Base-by-base conservation (phyloP, 2,329 filamentous ascomycete genomes). In the Fonsecaea pedrosoi region DNA sequence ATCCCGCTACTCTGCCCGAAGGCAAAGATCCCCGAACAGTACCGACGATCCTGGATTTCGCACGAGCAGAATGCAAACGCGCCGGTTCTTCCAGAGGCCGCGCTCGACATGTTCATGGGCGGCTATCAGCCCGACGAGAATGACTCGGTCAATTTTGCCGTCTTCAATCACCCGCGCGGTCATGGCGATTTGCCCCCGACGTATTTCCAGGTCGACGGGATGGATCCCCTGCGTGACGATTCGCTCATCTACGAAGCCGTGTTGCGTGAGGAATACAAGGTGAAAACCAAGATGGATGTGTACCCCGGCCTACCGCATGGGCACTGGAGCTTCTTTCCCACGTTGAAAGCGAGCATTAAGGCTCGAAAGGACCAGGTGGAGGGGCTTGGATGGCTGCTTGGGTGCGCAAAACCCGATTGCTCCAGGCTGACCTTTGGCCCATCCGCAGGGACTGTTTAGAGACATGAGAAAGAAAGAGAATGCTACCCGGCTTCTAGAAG, bases 1-100 rank as follows among this genome's bases (percentile, higher is more conserved):
- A 79, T 83, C 13, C 81, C 81, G 0, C 70, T 75, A 0, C 72
- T 80, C 15, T 70, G 76, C 56, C 71, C 72, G 6, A 37, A 65
- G 0, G 70, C 75, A 9, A 69, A 68, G 18, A 32, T 62, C 9
- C 60, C 60, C 9, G 60, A 62, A 25, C n/a, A 32, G 15, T 32
- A 62, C 34, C 38, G 18, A 18, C 48, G n/a, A 21, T 10, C 12
- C 48, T 62, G 35, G 32, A 34, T 62, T 3, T n/a, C 48, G 12
- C 50, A n/a, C 34, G 12, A 54, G 18, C 60, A 62, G 34, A 62
- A 62, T 12, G 9, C 32, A 1, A 62, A 78, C 35, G 77, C 77
- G 0, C 76, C 77, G 0, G 67, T 78, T 0, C 70, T 83, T n/a
- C 73, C 75, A 48, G 56, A 67, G 0, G 68, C 69, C 1, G 69